These are phyloP conservation scores for Cyclospora cayetanensis DNA, from an alignment of 169 alveolate species.

Conservation along the genomic window DNA sequence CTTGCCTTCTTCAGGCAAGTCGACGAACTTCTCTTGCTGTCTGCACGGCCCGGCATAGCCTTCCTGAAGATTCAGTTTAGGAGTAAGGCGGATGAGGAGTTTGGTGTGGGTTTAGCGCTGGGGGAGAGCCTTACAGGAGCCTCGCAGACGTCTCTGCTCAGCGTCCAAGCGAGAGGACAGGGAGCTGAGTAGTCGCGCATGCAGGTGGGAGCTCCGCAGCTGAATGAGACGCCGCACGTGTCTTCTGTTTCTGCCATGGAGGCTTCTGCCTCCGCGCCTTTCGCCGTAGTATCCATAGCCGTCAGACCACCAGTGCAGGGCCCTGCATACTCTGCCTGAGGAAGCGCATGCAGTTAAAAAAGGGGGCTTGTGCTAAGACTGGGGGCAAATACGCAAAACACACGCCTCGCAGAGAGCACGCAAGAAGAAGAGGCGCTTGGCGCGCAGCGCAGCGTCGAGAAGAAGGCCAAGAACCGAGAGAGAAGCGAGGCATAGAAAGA, in stretches of 20 bases:
- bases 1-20: neutral
- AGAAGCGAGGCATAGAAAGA: neutral
- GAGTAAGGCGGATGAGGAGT: too few relatives aligned
- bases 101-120: conserved; percentile 14
- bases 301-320: neutral
- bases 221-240: neutral
- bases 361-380: too few relatives aligned
- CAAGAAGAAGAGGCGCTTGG: too few relatives aligned
- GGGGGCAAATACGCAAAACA: too few relatives aligned
- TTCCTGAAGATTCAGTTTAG: neutral
- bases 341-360: too few relatives aligned
- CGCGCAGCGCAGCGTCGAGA: too few relatives aligned
- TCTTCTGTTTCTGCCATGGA: neutral
- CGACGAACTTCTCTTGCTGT: neutral
- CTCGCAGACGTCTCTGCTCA: neutral
- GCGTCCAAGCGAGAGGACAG: neutral
- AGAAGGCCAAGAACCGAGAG: too few relatives aligned
- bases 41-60: neutral
- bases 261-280: neutral
- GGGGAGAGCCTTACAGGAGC: neutral
- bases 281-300: neutral
- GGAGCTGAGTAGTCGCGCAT: neutral
- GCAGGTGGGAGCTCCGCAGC: neutral
- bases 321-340: neutral
- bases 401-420: too few relatives aligned